Percentiles rank a stretch among this genome's conserved stretches.
These are phyloP conservation scores for Glycine soja DNA, from an alignment of 306 rosid species.

Conservation along the genomic window DNA sequence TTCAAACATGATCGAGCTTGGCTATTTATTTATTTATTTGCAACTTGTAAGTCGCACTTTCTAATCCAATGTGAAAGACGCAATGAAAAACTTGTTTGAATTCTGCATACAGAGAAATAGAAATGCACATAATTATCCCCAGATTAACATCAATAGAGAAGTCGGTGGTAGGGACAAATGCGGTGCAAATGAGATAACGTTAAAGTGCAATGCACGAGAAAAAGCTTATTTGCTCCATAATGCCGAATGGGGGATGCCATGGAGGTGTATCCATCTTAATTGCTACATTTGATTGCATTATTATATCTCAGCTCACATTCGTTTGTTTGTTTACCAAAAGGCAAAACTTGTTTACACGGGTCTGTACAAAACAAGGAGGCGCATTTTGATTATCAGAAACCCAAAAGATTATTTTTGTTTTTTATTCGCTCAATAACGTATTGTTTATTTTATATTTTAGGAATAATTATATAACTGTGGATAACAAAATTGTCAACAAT, in stretches of 20 bases:
- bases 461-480: neutral
- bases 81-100: neutral
- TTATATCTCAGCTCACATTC: neutral
- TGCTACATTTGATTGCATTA: neutral
- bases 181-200: neutral
- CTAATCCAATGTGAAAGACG: neutral
- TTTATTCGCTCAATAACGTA: neutral
- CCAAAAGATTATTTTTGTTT: neutral
- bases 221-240: neutral
- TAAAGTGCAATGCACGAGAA: slow-evolving; percentile 10
- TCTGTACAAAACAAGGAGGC: neutral
- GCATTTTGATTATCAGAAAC: no score
- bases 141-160: neutral
- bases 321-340: neutral
- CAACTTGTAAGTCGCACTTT: neutral
- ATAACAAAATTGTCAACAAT: neutral
- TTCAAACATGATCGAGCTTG: no score
- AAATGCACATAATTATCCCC: neutral
- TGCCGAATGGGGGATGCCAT: neutral
- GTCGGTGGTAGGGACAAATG: slow-evolving; percentile 7
- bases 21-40: neutral
- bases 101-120: neutral
- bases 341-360: neutral
- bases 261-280: neutral
- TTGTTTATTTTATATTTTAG: neutral